phyloP scores from a whole-genome alignment of 2,329 filamentous ascomycete species.

The Sclerotinia subarctica region DNA sequence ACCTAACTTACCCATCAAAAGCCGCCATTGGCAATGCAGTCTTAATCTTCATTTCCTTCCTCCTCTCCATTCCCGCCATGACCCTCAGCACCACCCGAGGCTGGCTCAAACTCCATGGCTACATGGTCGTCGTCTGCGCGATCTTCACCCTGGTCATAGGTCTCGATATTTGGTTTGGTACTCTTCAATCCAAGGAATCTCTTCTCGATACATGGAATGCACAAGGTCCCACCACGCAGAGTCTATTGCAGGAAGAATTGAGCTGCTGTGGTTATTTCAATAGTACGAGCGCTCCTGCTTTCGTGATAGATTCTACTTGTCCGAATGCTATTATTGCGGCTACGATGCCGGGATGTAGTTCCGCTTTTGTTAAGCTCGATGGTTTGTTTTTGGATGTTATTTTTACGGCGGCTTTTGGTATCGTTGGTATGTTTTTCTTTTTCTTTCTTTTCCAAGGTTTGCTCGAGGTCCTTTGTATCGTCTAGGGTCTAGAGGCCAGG shows the following conservation, averaged over 20 bases:
- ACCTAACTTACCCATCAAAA: constrained; percentile 35
- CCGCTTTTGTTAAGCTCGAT: constrained; percentile 63
- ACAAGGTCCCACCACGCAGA: constrained; percentile 57
- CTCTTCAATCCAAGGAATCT: constrained; percentile 62
- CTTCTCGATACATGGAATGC: constrained; percentile 59
- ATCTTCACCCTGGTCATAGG: constrained; percentile 65
- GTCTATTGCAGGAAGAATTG: constrained; percentile 71
- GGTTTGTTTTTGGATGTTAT: constrained; percentile 71
- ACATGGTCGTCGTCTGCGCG: constrained; percentile 58
- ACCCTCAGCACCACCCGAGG: constrained; percentile 61
- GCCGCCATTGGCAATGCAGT: constrained; percentile 70
- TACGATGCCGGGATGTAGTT: constrained; percentile 66
- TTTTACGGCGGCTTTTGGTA: constrained; percentile 76
- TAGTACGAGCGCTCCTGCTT: constrained; percentile 63
- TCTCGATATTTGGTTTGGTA: constrained; percentile 69
- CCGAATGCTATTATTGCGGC: constrained; percentile 68
- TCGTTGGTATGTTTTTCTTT: constrained; percentile 54
- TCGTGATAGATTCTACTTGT: constrained; percentile 66
- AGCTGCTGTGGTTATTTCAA: constrained; percentile 78
- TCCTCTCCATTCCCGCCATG: constrained; percentile 68
- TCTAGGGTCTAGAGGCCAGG: too few species aligned
- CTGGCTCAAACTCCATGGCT: constrained; percentile 69
- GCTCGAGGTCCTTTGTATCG: not conserved
- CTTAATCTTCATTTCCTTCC: constrained; percentile 68
- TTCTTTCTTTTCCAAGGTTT: constrained; percentile 33